phyloP scores from a whole-genome alignment of 257 asterid genomes.

The Striga asiatica region DNA sequence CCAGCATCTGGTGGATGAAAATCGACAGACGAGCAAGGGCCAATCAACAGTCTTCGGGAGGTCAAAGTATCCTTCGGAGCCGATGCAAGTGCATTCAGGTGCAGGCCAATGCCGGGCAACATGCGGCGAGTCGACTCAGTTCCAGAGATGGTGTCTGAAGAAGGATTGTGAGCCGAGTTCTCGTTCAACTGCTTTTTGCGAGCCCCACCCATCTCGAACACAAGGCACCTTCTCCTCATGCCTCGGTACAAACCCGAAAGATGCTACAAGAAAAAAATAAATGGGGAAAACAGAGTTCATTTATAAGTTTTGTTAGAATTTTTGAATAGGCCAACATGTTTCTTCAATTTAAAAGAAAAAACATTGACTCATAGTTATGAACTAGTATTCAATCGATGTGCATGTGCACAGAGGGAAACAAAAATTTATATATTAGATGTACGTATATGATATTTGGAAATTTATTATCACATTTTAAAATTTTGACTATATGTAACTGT shows the following conservation, averaged over 20 bases:
- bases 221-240: conserved; percentile 86
- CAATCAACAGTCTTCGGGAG: conserved; percentile 45
- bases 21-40: conserved; percentile 43
- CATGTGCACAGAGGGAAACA: no score
- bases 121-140: conserved; percentile 37
- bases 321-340: no score
- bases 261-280: conserved; percentile 33
- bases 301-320: no score
- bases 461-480: no score
- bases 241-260: conserved; percentile 71
- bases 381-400: no score
- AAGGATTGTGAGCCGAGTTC: conserved; percentile 22
- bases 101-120: conserved; percentile 89
- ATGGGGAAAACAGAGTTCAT: background rate
- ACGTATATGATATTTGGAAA: no score
- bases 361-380: no score
- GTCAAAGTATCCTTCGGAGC: conserved; percentile 53
- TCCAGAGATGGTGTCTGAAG: conserved; percentile 18
- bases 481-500: no score
- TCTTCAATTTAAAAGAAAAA: no score
- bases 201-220: conserved; percentile 66
- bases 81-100: conserved; percentile 74
- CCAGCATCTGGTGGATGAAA: conserved; percentile 24
- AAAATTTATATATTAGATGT: no score
- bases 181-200: conserved; percentile 49